phyloP scores from a whole-genome alignment of 768 basidiomycete species.

The Kwoniella bestiolae region DNA sequence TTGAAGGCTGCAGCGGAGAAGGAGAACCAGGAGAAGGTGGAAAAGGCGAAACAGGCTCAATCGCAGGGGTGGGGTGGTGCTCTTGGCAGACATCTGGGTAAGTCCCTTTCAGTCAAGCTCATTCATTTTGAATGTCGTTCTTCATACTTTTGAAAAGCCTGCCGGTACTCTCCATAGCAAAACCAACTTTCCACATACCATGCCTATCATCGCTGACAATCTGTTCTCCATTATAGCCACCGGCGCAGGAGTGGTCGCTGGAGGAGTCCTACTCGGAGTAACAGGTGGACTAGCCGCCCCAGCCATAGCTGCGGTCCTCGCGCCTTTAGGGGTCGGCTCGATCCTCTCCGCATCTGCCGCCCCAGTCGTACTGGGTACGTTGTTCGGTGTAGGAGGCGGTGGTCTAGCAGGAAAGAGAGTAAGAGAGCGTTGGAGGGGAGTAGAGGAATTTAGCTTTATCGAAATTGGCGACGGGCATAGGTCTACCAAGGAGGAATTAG shows the following conservation, averaged over 20 bases:
- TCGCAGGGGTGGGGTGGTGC: constrained; percentile 59
- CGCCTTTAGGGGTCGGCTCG: constrained; percentile 53
- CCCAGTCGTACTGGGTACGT: constrained; percentile 57
- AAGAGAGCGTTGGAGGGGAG: constrained; percentile 58
- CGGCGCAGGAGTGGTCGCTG: constrained; percentile 58
- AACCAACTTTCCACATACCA: background rate
- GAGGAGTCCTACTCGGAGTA: constrained; percentile 58
- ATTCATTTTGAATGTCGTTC: background rate
- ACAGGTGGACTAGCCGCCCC: constrained; percentile 60
- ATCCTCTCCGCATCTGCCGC: constrained; percentile 56
- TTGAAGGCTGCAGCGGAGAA: constrained; percentile 41
- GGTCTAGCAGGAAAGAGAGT: constrained; percentile 59
- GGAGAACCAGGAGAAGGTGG: constrained; percentile 46
- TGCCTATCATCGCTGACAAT: constrained; percentile 6
- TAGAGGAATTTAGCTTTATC: constrained; percentile 59
- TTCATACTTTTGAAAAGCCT: background rate
- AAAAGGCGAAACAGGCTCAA: constrained; percentile 49
- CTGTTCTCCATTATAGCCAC: constrained; percentile 47
- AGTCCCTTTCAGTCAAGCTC: no score
- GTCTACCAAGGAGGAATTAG: constrained; percentile 43
- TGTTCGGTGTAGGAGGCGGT: constrained; percentile 60
- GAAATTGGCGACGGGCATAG: constrained; percentile 56
- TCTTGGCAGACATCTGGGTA: constrained; percentile 48
- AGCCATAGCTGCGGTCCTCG: constrained; percentile 58
- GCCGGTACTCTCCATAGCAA: background rate